Base-by-base conservation (phyloP, 805 yeast genomes). In the Saccharomycopsis capsularis region DNA sequence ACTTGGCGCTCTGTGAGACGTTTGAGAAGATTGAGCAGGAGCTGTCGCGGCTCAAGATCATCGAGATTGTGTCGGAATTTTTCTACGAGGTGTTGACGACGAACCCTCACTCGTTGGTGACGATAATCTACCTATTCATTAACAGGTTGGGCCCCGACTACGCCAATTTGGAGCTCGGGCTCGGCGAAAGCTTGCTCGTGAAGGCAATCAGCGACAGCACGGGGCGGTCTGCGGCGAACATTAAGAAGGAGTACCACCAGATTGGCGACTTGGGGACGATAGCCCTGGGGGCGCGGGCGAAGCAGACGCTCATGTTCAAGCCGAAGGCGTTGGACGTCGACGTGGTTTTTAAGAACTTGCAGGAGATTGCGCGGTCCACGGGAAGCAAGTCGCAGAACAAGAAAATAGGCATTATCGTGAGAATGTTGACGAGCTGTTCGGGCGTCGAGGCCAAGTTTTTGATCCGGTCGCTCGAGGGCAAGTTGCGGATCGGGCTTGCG, bases 101-200 rank as follows among this genome's bases (percentile, higher is more conserved):
- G 40, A 71, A 78, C 40, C 77, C 81, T 2, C 55, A 63, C 3
- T 77, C 75, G 40, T 66, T 93, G 46, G 73, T 86, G 4, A 79
- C 77, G 48, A 80, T 87, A 1, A 84, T 90, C 1, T 93, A 91
- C 58, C 72, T 93, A 16, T 85, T 85, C 66, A 89, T 91, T 61
- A 91, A 91, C 62, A 70, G 91, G 53, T 68, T 90, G 7, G 96
- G 97, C 0, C 99, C 99, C 0, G 99, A 93, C 63, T 93, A 93
- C 61, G 96, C 88, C 61, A 97, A 95, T 27, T 68, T 91, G 50
- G 99, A 93, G 60, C 70, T 93, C 23, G 99, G 99, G 0, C 72
- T 93, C 2, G 99, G 99, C 16, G 99, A 93, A 63, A 81, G 95
- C 2, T 62, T 93, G 9, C 68, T 93, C 24, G 79, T 90, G 59